Evolutionary conservation across 768 basidiomycete species (phyloP).

Genomic region (Boletus sp.): DNA sequence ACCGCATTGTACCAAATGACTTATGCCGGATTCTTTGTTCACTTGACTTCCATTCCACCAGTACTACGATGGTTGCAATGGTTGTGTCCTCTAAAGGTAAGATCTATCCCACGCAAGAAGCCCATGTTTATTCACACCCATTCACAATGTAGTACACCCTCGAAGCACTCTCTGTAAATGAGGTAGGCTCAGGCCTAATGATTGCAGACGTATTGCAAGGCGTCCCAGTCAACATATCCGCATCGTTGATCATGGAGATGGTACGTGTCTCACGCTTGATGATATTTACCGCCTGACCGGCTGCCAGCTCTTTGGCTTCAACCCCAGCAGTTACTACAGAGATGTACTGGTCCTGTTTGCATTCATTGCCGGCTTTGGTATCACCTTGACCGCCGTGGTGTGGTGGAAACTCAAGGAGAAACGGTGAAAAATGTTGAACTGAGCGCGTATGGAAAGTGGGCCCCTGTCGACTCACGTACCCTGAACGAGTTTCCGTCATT

Average conservation of each 20-base stretch:
- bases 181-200: constrained; percentile 85
- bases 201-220: constrained; percentile 78
- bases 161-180: constrained; percentile 90
- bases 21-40: constrained; percentile 91
- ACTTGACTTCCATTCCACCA: constrained; percentile 79
- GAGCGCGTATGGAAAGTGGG: not conserved
- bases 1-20: constrained; percentile 81
- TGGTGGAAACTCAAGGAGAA: constrained; percentile 77
- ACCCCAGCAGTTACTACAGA: constrained; percentile 77
- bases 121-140: not conserved
- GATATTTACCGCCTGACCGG: not conserved
- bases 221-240: constrained; percentile 79
- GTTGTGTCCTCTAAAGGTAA: constrained; percentile 73
- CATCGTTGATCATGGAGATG: constrained; percentile 80
- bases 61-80: constrained; percentile 94
- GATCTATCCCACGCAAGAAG: not conserved
- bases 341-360: constrained; percentile 87
- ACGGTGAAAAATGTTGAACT: constrained; percentile 41
- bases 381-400: constrained; percentile 71
- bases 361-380: constrained; percentile 77
- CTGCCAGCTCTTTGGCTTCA: constrained; percentile 81
- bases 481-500: not conserved
- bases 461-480: not conserved
- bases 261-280: constrained; percentile 40
- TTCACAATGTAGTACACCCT: constrained; percentile 46